Conservation (phyloP, 2,329 filamentous ascomycete species). For the Rutstroemia sp. region DNA sequence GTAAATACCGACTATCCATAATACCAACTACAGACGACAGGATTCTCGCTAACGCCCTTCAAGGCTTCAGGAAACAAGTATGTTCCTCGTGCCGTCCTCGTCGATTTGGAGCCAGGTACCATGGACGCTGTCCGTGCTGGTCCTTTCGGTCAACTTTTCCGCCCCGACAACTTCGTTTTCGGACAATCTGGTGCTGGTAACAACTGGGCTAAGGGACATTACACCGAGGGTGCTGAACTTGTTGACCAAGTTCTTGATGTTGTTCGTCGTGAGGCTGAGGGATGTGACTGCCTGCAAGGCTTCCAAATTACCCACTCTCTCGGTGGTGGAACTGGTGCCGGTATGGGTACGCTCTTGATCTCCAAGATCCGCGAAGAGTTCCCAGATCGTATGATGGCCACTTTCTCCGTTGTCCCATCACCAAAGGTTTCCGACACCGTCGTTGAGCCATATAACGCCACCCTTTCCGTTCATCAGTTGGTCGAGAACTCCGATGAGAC, state of each 20-base stretch:
- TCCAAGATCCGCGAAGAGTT: slow-evolving; percentile 99
- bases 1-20: slow-evolving; percentile 34
- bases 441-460: slow-evolving; percentile 99
- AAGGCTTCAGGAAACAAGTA: slow-evolving; percentile 97
- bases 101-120: slow-evolving; percentile 98
- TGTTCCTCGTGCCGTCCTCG: slow-evolving; percentile 96
- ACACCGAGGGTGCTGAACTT: slow-evolving; percentile 98
- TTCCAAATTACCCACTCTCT: slow-evolving; percentile 99
- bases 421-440: slow-evolving; percentile 99
- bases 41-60: slow-evolving; percentile 25
- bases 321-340: slow-evolving; percentile 98
- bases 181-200: slow-evolving; percentile 99
- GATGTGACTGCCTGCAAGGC: slow-evolving; percentile 98
- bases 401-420: slow-evolving; percentile 96
- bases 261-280: slow-evolving; percentile 96
- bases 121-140: slow-evolving; percentile 99
- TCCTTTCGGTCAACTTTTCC: slow-evolving; percentile 98
- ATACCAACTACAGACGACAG: not conserved
- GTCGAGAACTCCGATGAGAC: slow-evolving; percentile 99
- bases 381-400: slow-evolving; percentile 99
- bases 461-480: slow-evolving; percentile 96
- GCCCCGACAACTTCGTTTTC: slow-evolving; percentile 99
- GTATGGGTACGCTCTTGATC: slow-evolving; percentile 99
- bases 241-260: slow-evolving; percentile 98
- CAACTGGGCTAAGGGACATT: slow-evolving; percentile 99